Evolutionary conservation across 345 rosid genomes (phyloP).

Genomic region (Turnera subulata): DNA sequence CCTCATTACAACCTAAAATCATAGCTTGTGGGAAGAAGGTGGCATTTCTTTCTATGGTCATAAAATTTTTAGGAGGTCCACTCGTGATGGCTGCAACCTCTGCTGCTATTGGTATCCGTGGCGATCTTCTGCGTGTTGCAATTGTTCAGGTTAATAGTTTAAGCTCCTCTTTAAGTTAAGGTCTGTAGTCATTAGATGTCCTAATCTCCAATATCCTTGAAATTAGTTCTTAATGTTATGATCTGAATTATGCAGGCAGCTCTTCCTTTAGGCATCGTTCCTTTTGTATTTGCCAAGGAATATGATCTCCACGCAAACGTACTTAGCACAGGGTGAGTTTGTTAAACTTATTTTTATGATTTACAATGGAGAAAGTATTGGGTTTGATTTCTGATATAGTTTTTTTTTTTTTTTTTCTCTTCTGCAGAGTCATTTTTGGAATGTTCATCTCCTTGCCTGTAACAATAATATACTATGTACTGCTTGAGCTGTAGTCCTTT

Average conservation of each 20-base stretch:
- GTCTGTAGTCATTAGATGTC: no score
- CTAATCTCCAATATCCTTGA: no score
- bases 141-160: slow-evolving; percentile 25
- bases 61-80: slow-evolving; percentile 25
- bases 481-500: background rate
- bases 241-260: background rate
- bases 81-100: slow-evolving; percentile 25
- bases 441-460: slow-evolving; percentile 2
- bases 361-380: background rate
- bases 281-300: slow-evolving; percentile 7
- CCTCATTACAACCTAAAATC: slow-evolving; percentile 27
- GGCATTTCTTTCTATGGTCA: slow-evolving; percentile 24
- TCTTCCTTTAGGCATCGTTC: background rate
- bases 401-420: background rate
- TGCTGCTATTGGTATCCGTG: slow-evolving; percentile 25
- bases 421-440: slow-evolving; percentile 3
- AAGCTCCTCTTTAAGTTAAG: no score
- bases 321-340: background rate
- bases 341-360: no score
- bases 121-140: slow-evolving; percentile 23
- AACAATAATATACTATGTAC: background rate
- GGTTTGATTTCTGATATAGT: background rate
- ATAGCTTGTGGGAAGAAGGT: slow-evolving; percentile 25
- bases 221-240: background rate
- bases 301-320: slow-evolving; percentile 2